Evolutionary conservation across 2,329 filamentous ascomycete genomes (phyloP), one percentile per base, ranked within the genome.

Genomic region (Helotiales sp.): DNA sequence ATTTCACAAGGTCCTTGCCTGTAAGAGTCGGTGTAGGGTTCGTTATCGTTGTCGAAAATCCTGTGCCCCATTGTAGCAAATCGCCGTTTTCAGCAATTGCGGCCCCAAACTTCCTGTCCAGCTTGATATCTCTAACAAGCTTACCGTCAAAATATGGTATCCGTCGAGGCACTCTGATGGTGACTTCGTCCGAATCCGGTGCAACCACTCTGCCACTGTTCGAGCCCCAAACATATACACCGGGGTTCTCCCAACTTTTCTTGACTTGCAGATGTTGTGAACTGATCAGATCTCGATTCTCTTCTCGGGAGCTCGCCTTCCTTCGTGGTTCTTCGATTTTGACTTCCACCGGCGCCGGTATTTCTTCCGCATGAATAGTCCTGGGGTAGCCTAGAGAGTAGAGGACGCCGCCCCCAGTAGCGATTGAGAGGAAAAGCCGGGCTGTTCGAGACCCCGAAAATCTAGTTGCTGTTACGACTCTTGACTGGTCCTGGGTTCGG

Each of bases 151-250:
- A 98, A 79, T 90, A 96, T 0, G 85, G 73, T 75, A 98, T 88
- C 67, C 93, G 86, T 66, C 90, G 84, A 15, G 96, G 94, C 1
- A 86, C 88, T 81, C 97, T 97, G 77, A 98, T 84, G 69, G 90
- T 86, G 32, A 83, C 82, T 63, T 97, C 93, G 61, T 90, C 85
- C 8, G 91, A 95, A 70, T 91, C 89, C 0, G 94, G 93, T 49
- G 94, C 93, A 43, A 92, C 92, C n/a, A 97, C 94, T 73, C 86
- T 87, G 68, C 93, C 93, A 17, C 83, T 82, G 75, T 99, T 99
- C 20, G 91, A 93, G 0, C 96, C 96, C 95, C 96, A 99, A 5
- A 91, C 89, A 79, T 97, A 98, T 0, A 98, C 91, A 1, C 94
- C 96, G 0, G 96, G 95, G 68, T 92, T 89, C 79, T 88, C 87